Evolutionary conservation across 768 basidiomycete species (phyloP).

Genomic region (Tubosaeta brunneosetosa): DNA sequence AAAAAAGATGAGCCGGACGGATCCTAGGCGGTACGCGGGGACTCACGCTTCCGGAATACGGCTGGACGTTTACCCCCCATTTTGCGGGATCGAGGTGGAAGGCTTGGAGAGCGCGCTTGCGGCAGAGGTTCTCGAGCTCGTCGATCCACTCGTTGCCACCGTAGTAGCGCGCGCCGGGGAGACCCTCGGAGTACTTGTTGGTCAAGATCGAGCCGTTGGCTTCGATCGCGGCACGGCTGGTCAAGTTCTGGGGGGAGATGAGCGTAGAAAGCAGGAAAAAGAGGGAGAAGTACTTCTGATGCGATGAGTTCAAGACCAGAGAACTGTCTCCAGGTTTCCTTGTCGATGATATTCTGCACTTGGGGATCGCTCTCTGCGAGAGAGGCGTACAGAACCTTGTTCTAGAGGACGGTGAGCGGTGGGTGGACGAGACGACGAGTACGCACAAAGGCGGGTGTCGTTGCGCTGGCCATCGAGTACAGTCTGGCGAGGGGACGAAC

Average conservation of each 20-base stretch:
- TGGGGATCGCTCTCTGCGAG: conserved; percentile 91
- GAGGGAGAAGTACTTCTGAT: conserved; percentile 69
- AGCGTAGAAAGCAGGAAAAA: neutral
- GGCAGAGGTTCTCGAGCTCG: conserved; percentile 91
- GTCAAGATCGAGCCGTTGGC: conserved; percentile 98
- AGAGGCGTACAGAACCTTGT: conserved; percentile 85
- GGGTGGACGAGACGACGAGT: neutral
- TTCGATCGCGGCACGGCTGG: conserved; percentile 92
- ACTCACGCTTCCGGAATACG: conserved; percentile 89
- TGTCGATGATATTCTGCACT: conserved; percentile 96
- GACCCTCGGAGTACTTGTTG: conserved; percentile 99
- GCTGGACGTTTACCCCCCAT: conserved; percentile 99
- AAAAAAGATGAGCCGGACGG: conserved; percentile 6
- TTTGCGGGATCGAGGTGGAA: conserved; percentile 90
- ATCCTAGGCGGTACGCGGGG: neutral
- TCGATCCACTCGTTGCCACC: conserved; percentile 98
- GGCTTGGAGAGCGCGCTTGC: conserved; percentile 91
- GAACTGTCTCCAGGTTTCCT: conserved; percentile 98
- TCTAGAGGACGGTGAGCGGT: conserved; percentile 44
- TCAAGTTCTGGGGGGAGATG: conserved; percentile 69
- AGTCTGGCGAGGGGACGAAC: conserved; percentile 21
- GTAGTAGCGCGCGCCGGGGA: conserved; percentile 95
- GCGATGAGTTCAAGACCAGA: conserved; percentile 98
- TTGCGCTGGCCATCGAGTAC: conserved; percentile 56
- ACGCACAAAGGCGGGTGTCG: conserved; percentile 61